phyloP scores from a whole-genome alignment of 164 flowering plant genomes.

The Nelumbo lutea region DNA sequence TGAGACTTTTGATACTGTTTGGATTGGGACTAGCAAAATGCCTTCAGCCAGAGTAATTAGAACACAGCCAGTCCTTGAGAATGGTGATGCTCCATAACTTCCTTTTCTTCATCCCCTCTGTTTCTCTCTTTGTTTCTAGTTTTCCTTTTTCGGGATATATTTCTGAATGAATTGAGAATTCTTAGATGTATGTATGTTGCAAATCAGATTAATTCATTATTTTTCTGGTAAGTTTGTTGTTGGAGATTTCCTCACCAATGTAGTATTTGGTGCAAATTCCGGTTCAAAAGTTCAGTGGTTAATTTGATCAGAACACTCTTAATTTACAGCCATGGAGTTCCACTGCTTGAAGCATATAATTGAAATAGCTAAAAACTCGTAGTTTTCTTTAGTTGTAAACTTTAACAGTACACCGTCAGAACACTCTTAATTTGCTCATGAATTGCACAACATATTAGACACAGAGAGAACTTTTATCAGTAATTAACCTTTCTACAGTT shows the following conservation, averaged over 20 bases:
- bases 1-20: slow-evolving; percentile 44
- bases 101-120: not conserved
- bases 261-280: not conserved
- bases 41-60: slow-evolving; percentile 56
- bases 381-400: too few relatives aligned
- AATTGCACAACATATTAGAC: too few relatives aligned
- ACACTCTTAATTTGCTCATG: too few relatives aligned
- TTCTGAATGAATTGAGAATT: not conserved
- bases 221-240: not conserved
- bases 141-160: not conserved
- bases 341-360: not conserved
- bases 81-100: slow-evolving; percentile 33
- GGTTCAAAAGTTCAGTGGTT: not conserved
- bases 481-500: slow-evolving; percentile 25
- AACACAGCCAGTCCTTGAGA: slow-evolving; percentile 60
- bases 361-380: too few relatives aligned
- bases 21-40: slow-evolving; percentile 53
- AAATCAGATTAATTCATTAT: not conserved
- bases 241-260: not conserved
- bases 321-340: not conserved
- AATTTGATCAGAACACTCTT: not conserved
- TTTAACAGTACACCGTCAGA: too few relatives aligned
- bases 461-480: not conserved
- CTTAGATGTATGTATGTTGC: not conserved
- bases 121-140: not conserved